These are phyloP conservation scores for Hyaloscypha variabilis DNA, from an alignment of 495 filamentous ascomycete species.

Conservation along the genomic window DNA sequence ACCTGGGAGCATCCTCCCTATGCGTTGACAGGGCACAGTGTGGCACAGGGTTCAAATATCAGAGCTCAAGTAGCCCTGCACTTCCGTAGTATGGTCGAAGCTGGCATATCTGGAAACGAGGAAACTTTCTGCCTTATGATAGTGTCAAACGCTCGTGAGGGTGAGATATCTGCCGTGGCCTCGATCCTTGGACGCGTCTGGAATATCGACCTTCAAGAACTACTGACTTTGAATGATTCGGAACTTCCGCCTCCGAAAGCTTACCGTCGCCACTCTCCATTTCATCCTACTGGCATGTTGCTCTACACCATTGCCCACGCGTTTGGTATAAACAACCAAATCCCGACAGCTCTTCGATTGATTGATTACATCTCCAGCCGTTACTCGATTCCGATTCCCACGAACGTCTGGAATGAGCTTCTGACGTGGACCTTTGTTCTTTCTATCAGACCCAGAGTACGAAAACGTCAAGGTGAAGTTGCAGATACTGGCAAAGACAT, in stretches of 20 bases:
- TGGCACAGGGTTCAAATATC: slow-evolving; percentile 18
- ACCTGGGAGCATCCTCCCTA: slow-evolving; percentile 16
- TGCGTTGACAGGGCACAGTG: slow-evolving; percentile 9
- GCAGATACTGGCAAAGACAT: slow-evolving; percentile 13
- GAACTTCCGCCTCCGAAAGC: slow-evolving; percentile 33
- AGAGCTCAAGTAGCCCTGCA: slow-evolving; percentile 25
- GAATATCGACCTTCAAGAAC: slow-evolving; percentile 54
- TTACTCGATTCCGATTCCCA: slow-evolving; percentile 54
- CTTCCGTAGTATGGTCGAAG: slow-evolving; percentile 53
- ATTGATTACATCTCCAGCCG: slow-evolving; percentile 59
- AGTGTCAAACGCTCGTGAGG: slow-evolving; percentile 57
- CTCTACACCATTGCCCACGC: slow-evolving; percentile 60
- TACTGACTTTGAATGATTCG: slow-evolving; percentile 25
- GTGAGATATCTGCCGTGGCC: slow-evolving; percentile 48
- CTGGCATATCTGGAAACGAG: slow-evolving; percentile 51
- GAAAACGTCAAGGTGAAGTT: background rate
- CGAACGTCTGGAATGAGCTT: slow-evolving; percentile 57
- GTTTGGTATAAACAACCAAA: slow-evolving; percentile 59
- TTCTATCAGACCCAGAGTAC: slow-evolving; percentile 31
- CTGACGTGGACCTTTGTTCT: slow-evolving; percentile 63
- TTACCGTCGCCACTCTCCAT: slow-evolving; percentile 48
- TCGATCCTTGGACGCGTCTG: slow-evolving; percentile 55
- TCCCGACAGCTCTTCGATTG: slow-evolving; percentile 52
- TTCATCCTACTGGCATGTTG: slow-evolving; percentile 56
- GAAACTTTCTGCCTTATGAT: slow-evolving; percentile 60